phyloP scores from a whole-genome alignment of 169 alveolate genomes.

The Plasmodium fragile region DNA sequence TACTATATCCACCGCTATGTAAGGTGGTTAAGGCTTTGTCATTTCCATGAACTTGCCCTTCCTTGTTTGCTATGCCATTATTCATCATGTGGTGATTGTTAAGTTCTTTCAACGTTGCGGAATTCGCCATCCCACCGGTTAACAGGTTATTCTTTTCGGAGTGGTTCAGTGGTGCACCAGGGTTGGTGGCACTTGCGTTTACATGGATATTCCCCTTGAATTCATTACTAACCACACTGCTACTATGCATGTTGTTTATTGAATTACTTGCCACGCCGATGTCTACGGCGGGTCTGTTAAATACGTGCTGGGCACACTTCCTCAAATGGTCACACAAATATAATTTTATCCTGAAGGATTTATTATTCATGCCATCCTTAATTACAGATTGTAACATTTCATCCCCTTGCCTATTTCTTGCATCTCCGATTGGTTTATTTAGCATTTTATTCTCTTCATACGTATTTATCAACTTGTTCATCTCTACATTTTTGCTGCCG shows the following conservation, averaged over 20 bases:
- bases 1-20: not conserved
- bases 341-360: conserved; percentile 61
- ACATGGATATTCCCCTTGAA: not conserved
- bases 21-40: not conserved
- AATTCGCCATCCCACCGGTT: not conserved
- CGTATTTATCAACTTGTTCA: conserved; percentile 29
- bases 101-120: not conserved
- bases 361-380: conserved; percentile 29
- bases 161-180: not conserved
- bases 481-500: not conserved
- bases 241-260: not conserved
- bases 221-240: not conserved
- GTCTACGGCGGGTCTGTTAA: conserved; percentile 66
- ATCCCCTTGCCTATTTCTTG: conserved; percentile 37
- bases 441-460: conserved; percentile 18
- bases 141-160: conserved; percentile 10
- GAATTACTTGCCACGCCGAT: not conserved
- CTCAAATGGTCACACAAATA: conserved; percentile 82
- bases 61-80: not conserved
- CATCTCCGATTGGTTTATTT: not conserved
- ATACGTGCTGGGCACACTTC: conserved; percentile 85
- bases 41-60: not conserved
- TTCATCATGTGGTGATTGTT: not conserved
- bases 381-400: conserved; percentile 16
- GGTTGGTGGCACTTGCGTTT: not conserved